phyloP scores from a whole-genome alignment of 1,139 yeast species.

The Nematodospora anomalae region DNA sequence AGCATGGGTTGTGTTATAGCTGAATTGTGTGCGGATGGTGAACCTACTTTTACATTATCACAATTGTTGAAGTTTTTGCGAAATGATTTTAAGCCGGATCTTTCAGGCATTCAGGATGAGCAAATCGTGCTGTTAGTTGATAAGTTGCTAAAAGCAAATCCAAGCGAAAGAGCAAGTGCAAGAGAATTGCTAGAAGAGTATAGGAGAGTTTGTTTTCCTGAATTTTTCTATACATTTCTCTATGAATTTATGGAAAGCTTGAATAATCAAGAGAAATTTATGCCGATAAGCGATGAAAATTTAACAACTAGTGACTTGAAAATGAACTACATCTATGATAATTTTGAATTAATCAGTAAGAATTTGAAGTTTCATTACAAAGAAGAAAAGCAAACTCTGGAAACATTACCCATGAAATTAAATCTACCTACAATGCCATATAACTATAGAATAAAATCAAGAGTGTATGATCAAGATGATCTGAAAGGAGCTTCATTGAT shows the following conservation, averaged over 20 bases:
- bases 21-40: conserved; percentile 83
- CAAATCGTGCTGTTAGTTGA: conserved; percentile 53
- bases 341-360: conserved; percentile 52
- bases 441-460: conserved; percentile 43
- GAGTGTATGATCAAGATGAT: conserved; percentile 21
- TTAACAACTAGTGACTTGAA: conserved; percentile 54
- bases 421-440: conserved; percentile 51
- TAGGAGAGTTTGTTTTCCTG: conserved; percentile 60
- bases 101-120: conserved; percentile 53
- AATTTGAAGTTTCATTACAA: conserved; percentile 46
- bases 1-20: conserved; percentile 91
- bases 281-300: conserved; percentile 21
- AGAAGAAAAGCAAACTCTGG: neutral
- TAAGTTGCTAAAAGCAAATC: conserved; percentile 65
- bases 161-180: conserved; percentile 58
- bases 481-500: conserved; percentile 59
- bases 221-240: conserved; percentile 65
- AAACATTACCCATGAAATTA: conserved; percentile 41
- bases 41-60: conserved; percentile 81
- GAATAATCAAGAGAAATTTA: conserved; percentile 26
- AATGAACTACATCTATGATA: conserved; percentile 56
- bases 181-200: conserved; percentile 51
- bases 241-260: conserved; percentile 60
- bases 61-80: conserved; percentile 81
- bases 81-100: conserved; percentile 63